Percentiles rank a stretch among this genome's conserved stretches.
Conservation (phyloP, 768 basidiomycete species). For the Calvatia gigantea region DNA sequence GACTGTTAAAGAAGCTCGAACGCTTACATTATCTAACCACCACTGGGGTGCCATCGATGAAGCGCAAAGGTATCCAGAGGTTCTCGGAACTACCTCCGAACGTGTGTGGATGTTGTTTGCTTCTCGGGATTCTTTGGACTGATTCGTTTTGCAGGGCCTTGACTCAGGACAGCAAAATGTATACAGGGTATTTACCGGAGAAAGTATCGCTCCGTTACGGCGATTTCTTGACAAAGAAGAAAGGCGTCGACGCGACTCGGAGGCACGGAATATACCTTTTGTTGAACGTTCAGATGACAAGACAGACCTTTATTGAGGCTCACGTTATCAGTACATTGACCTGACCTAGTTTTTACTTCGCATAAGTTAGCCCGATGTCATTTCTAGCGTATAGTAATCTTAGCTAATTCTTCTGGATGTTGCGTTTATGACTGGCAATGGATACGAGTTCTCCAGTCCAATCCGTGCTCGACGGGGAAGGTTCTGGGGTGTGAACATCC, state of each 20-base stretch:
- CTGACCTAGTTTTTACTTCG: too few relatives aligned
- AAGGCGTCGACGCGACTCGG: slow-evolving; percentile 51
- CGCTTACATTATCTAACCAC: slow-evolving; percentile 72
- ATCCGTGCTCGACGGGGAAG: too few relatives aligned
- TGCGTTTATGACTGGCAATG: too few relatives aligned
- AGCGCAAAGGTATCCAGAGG: slow-evolving; percentile 61
- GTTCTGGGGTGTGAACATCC: too few relatives aligned
- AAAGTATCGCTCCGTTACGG: slow-evolving; percentile 59
- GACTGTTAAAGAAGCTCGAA: slow-evolving; percentile 55
- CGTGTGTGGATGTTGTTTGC: slow-evolving; percentile 35
- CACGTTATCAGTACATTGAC: too few relatives aligned
- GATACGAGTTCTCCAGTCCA: too few relatives aligned
- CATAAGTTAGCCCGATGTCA: too few relatives aligned
- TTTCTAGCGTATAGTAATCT: too few relatives aligned
- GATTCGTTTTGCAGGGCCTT: slow-evolving; percentile 44
- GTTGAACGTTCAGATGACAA: slow-evolving; percentile 59
- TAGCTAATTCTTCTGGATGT: too few relatives aligned
- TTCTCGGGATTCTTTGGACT: background rate
- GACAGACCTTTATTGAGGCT: slow-evolving; percentile 57
- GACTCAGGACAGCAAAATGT: slow-evolving; percentile 63
- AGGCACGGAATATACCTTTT: slow-evolving; percentile 58
- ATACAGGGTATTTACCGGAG: slow-evolving; percentile 78
- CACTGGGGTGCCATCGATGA: slow-evolving; percentile 77
- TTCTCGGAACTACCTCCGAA: slow-evolving; percentile 74
- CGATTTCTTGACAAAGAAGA: slow-evolving; percentile 72